A percentile compares a stretch with the other conserved stretches of the same genome.
Conservation (phyloP, 768 basidiomycete genomes). For the Multifurca ochricompacta region DNA sequence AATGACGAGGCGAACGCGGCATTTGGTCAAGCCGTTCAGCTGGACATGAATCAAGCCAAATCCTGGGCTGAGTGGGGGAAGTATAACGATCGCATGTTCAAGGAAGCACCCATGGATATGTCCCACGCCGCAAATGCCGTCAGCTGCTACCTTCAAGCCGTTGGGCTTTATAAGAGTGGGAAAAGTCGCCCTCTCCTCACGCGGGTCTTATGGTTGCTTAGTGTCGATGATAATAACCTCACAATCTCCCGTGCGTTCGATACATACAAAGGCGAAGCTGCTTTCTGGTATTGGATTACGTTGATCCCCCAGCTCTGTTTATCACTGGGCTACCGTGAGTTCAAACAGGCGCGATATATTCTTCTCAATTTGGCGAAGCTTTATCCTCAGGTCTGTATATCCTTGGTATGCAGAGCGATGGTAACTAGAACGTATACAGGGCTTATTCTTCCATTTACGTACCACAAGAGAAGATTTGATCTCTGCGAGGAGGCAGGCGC, state of each 20-base stretch:
- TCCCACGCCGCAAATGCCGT: slow-evolving; percentile 83
- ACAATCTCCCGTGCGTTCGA: slow-evolving; percentile 80
- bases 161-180: slow-evolving; percentile 87
- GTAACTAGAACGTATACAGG: slow-evolving; percentile 39
- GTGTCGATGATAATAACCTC: slow-evolving; percentile 72
- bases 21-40: slow-evolving; percentile 92
- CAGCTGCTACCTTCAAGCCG: slow-evolving; percentile 95
- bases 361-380: slow-evolving; percentile 83
- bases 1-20: slow-evolving; percentile 86
- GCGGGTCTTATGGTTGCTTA: slow-evolving; percentile 93
- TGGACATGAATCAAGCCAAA: slow-evolving; percentile 91
- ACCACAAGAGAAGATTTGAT: slow-evolving; percentile 71
- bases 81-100: slow-evolving; percentile 90
- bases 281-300: slow-evolving; percentile 99
- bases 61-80: slow-evolving; percentile 99
- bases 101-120: slow-evolving; percentile 69
- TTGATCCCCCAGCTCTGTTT: slow-evolving; percentile 89
- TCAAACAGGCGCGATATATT: slow-evolving; percentile 85
- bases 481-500: slow-evolving; percentile 37
- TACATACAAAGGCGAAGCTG: slow-evolving; percentile 91
- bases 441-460: slow-evolving; percentile 90
- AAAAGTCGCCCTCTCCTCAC: slow-evolving; percentile 89
- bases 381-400: slow-evolving; percentile 69
- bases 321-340: slow-evolving; percentile 85
- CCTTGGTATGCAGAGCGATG: neutral